phyloP scores from a whole-genome alignment of 164 flowering plant genomes.

The Echeveria elegans region DNA sequence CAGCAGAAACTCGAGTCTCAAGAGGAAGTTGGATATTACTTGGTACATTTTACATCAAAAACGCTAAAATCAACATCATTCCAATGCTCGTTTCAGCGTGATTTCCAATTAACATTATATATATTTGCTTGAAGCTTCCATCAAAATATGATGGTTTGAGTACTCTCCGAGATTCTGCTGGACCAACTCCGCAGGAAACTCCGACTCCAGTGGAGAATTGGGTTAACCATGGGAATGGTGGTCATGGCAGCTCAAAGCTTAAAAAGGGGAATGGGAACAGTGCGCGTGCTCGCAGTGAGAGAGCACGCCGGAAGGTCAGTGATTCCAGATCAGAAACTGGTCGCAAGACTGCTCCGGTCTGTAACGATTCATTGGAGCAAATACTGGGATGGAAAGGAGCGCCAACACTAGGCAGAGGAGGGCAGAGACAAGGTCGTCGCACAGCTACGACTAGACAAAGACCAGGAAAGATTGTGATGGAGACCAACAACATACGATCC shows the following conservation, averaged over 20 bases:
- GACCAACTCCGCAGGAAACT: constrained; percentile 20
- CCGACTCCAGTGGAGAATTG: too few species aligned
- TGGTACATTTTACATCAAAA: constrained; percentile 32
- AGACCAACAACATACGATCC: too few species aligned
- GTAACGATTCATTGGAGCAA: constrained; percentile 20
- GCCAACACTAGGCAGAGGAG: constrained; percentile 47
- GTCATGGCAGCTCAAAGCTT: constrained; percentile 20
- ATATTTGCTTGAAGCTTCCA: constrained; percentile 28
- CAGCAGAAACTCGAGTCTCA: constrained; percentile 40
- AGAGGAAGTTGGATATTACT: constrained; percentile 29
- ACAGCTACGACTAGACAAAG: constrained; percentile 33
- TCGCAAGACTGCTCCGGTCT: constrained; percentile 16
- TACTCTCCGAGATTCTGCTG: constrained; percentile 22
- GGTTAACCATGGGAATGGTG: constrained; percentile 28
- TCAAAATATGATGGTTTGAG: constrained; percentile 31
- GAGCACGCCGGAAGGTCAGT: constrained; percentile 32
- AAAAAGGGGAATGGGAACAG: constrained; percentile 39
- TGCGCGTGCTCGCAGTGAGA: constrained; percentile 36
- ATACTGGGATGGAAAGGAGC: too few species aligned
- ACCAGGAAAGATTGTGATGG: too few species aligned
- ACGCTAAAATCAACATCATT: neutral
- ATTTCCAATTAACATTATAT: neutral
- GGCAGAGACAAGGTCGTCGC: constrained; percentile 43
- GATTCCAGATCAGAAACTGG: constrained; percentile 26
- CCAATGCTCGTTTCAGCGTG: neutral